Conservation (phyloP, 495 filamentous ascomycete species). For the Aspergillus avenaceus region DNA sequence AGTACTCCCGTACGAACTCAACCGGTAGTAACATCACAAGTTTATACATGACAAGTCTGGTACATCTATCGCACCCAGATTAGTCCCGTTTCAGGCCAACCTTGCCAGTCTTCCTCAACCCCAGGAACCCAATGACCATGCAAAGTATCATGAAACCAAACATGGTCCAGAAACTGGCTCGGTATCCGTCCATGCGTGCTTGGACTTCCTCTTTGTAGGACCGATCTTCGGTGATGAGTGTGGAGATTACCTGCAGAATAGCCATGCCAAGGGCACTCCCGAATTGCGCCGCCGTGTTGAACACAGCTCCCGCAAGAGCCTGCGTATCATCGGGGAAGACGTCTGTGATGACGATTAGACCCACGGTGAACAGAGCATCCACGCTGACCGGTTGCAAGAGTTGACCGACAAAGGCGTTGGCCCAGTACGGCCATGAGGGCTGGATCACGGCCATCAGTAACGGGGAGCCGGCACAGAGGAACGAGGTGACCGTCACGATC, state of each 20-base stretch:
- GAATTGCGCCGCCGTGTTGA: conserved; percentile 60
- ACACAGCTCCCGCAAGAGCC: conserved; percentile 59
- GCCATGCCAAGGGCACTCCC: conserved; percentile 57
- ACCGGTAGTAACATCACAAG: too few species aligned
- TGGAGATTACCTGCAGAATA: conserved; percentile 52
- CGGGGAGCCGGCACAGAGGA: conserved; percentile 43
- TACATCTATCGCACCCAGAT: too few species aligned
- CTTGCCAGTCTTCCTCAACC: conserved; percentile 48
- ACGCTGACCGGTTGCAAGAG: conserved; percentile 50
- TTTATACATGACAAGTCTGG: too few species aligned
- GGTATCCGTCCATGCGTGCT: conserved; percentile 54
- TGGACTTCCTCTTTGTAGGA: conserved; percentile 27
- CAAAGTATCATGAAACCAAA: conserved; percentile 47
- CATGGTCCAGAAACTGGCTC: conserved; percentile 55
- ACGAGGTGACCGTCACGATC: conserved; percentile 38
- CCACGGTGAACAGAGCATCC: conserved; percentile 51
- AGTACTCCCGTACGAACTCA: too few species aligned
- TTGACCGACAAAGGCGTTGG: conserved; percentile 46
- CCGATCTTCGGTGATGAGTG: conserved; percentile 42
- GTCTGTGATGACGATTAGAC: conserved; percentile 55
- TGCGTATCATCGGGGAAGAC: conserved; percentile 55
- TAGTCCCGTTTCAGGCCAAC: conserved; percentile 53
- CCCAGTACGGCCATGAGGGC: conserved; percentile 54
- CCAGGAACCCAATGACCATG: conserved; percentile 37
- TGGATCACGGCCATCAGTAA: conserved; percentile 48